phyloP scores from a whole-genome alignment of 306 rosid genomes.

The Citrullus amarus region DNA sequence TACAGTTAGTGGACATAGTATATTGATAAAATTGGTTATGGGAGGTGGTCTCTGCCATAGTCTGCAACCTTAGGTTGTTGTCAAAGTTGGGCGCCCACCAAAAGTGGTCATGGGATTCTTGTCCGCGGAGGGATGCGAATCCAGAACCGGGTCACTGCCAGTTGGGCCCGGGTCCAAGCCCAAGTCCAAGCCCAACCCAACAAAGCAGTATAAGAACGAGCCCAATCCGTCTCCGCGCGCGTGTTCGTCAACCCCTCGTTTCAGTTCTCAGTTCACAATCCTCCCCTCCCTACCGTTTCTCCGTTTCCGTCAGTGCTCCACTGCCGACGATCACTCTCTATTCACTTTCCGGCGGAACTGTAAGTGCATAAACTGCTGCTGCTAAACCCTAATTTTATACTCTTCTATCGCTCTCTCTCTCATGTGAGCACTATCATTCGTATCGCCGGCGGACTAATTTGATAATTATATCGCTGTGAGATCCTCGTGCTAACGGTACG shows the following conservation, averaged over 20 bases:
- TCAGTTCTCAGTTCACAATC: background rate
- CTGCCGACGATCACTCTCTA: background rate
- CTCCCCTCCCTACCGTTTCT: background rate
- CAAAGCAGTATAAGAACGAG: background rate
- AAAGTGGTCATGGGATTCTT: too few species aligned
- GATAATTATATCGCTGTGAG: background rate
- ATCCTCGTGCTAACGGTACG: background rate
- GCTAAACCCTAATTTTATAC: background rate
- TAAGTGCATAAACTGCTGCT: background rate
- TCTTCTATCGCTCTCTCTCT: background rate
- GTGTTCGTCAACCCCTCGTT: background rate
- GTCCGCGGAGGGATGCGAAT: too few species aligned
- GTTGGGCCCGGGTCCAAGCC: background rate
- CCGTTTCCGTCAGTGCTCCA: background rate
- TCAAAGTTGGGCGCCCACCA: too few species aligned
- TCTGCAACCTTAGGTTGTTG: too few species aligned
- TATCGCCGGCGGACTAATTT: background rate
- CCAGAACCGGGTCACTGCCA: background rate
- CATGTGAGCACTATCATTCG: background rate
- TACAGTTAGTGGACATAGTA: too few species aligned
- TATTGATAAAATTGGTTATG: too few species aligned
- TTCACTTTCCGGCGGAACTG: background rate
- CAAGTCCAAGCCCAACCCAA: background rate
- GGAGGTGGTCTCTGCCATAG: too few species aligned
- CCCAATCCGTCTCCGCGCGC: background rate